Conservation (phyloP, 2,329 filamentous ascomycete species). For the Cryphonectria radicalis region DNA sequence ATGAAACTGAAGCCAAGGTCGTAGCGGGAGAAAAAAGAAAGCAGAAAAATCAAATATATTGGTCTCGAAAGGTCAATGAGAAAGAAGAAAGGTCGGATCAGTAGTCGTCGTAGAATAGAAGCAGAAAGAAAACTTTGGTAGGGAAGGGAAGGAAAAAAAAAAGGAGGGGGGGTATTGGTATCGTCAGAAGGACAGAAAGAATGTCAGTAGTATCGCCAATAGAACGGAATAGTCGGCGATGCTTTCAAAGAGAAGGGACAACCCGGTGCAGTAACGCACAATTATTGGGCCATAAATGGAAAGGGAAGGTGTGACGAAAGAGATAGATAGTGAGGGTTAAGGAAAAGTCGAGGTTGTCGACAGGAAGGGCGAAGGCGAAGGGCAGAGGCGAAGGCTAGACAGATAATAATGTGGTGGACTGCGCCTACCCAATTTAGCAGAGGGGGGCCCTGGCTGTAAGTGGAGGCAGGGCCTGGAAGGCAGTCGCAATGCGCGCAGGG, state of each 20-base stretch:
- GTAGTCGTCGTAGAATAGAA: neutral
- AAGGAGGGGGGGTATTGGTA: neutral
- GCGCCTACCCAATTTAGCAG: slow-evolving; percentile 25
- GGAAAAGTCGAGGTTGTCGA: slow-evolving; percentile 3
- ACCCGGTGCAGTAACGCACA: slow-evolving; percentile 1
- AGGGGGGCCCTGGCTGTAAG: slow-evolving; percentile 1
- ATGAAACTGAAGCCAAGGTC: neutral
- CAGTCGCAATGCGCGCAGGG: slow-evolving; percentile 10
- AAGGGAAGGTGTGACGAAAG: slow-evolving; percentile 22
- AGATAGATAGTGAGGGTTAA: slow-evolving; percentile 8
- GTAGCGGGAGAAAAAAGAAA: neutral
- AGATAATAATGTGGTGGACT: neutral
- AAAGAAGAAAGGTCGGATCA: neutral
- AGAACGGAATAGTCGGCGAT: slow-evolving; percentile 13
- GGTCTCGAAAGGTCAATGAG: neutral
- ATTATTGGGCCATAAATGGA: slow-evolving; percentile 23
- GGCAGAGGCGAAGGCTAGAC: slow-evolving; percentile 17
- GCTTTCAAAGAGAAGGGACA: slow-evolving; percentile 8
- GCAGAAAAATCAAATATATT: neutral
- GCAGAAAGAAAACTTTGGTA: neutral
- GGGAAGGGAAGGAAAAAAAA: neutral
- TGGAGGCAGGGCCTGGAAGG: neutral
- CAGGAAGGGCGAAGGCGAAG: slow-evolving; percentile 6
- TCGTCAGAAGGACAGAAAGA: slow-evolving; percentile 16
- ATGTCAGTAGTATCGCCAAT: slow-evolving; percentile 11